phyloP scores from a whole-genome alignment of 208 protist species.

The Trypanosoma caninum region DNA sequence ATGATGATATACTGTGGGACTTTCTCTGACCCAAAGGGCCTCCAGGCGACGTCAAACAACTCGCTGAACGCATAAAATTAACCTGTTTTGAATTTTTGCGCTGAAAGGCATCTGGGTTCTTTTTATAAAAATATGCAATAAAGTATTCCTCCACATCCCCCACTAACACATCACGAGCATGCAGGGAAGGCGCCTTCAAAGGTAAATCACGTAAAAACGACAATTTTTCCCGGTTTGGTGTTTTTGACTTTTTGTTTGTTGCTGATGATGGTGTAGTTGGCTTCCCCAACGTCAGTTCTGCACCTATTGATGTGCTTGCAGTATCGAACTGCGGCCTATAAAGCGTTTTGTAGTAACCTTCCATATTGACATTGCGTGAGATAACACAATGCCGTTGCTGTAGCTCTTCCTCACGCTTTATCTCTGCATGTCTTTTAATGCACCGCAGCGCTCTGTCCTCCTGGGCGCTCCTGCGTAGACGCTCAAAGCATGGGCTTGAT shows the following conservation, averaged over 20 bases:
- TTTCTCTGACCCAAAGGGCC: too few species aligned
- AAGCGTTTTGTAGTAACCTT: constrained; percentile 28
- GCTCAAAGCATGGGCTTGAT: constrained; percentile 32
- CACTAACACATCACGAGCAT: constrained; percentile 19
- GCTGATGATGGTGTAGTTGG: too few species aligned
- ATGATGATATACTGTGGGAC: too few species aligned
- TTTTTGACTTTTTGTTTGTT: too few species aligned
- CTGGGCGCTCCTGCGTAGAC: constrained; percentile 25
- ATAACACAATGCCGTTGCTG: constrained; percentile 16
- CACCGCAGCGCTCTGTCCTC: constrained; percentile 9
- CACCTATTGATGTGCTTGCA: too few species aligned
- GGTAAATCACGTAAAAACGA: too few species aligned
- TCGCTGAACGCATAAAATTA: constrained; percentile 16
- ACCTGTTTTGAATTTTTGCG: constrained; percentile 12
- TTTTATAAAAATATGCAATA: constrained; percentile 44
- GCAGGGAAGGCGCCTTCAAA: neutral
- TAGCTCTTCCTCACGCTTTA: constrained; percentile 11
- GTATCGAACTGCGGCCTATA: constrained; percentile 19
- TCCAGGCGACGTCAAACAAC: constrained; percentile 13
- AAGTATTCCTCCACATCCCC: constrained; percentile 59
- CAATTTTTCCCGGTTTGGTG: too few species aligned
- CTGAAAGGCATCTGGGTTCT: constrained; percentile 38
- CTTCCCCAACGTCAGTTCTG: too few species aligned
- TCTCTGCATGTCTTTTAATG: constrained; percentile 5
- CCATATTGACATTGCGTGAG: constrained; percentile 10